These are phyloP conservation scores for Plenodomus tracheiphilus DNA, from an alignment of 2,329 filamentous ascomycete genomes.

Conservation along the genomic window DNA sequence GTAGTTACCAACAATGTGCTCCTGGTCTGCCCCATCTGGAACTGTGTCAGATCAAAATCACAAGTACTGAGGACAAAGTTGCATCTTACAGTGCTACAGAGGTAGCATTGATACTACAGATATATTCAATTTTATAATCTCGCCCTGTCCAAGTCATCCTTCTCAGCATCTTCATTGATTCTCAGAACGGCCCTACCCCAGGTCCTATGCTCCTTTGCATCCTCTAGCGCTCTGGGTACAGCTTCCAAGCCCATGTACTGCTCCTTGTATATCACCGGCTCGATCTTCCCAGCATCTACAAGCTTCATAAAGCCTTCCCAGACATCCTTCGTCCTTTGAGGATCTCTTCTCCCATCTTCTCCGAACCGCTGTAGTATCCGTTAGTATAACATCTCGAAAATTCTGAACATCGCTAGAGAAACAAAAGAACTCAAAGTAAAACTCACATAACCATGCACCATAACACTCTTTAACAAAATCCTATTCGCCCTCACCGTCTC, in stretches of 20 bases:
- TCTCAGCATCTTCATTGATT: constrained; percentile 36
- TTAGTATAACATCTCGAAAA: background rate
- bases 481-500: constrained; percentile 44
- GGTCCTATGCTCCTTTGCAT: constrained; percentile 55
- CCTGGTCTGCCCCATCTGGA: no score
- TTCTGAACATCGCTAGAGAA: background rate
- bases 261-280: constrained; percentile 55
- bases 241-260: constrained; percentile 56
- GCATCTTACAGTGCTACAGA: no score
- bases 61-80: no score
- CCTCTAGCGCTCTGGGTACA: constrained; percentile 55
- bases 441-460: constrained; percentile 32
- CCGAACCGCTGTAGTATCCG: constrained; percentile 54
- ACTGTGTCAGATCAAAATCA: no score
- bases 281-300: constrained; percentile 53
- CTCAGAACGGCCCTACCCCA: constrained; percentile 62
- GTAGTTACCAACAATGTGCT: no score
- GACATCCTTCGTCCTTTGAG: constrained; percentile 51
- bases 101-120: no score
- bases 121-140: background rate
- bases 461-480: constrained; percentile 26
- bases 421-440: no score
- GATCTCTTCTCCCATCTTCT: constrained; percentile 57
- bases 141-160: background rate
- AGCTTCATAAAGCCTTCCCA: constrained; percentile 58